Evolutionary conservation across 2,329 filamentous ascomycete species (phyloP), one percentile per base, ranked within the genome.

Genomic region (Cladosporium halotolerans): DNA sequence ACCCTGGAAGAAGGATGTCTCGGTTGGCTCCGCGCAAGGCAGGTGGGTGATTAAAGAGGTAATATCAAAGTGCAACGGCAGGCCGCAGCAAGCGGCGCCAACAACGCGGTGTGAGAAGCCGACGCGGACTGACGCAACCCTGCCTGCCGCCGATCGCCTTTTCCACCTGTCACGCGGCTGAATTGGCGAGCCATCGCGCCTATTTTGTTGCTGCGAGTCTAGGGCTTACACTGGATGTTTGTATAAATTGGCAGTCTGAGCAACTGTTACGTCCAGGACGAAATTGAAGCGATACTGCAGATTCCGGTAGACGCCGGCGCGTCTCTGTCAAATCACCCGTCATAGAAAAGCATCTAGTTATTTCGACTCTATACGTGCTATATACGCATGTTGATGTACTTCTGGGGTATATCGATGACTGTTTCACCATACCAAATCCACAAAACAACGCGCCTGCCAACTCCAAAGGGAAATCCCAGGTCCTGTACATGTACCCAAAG

Each of bases 401-500:
- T 36, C 48, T 51, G 48, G 48, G 40, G 48, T 51, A 51, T 51
- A 38, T 40, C n/a, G 31, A 40, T 23, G 48, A 51, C 48, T 51
- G 48, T 33, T 16, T 31, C 48, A 51, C 48, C 48, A 41, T 44
- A 51, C 48, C 19, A 44, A 16, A 16, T 18, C 5, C 9, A 18
- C 40, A 10, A 42, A 10, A 42, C 6, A 42, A 23, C 23, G 23
- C 23, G 23, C 23, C 23, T 28, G 23, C 23, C 23, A 28, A 28
- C 23, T 28, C 23, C 23, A 28, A 28, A 28, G 23, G 23, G 23
- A 28, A 5, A 28, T 7, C 3, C 23, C 23, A 28, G 23, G 23
- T 28, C 23, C 23, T 28, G 23, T 5, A 28, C 23, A 28, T 28
- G 23, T 28, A 28, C 5, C 18, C 16, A 23, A 42, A 42, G 23